Evolutionary conservation across 148 eudicot species (phyloP).

Genomic region (Hydrangea macrophylla): DNA sequence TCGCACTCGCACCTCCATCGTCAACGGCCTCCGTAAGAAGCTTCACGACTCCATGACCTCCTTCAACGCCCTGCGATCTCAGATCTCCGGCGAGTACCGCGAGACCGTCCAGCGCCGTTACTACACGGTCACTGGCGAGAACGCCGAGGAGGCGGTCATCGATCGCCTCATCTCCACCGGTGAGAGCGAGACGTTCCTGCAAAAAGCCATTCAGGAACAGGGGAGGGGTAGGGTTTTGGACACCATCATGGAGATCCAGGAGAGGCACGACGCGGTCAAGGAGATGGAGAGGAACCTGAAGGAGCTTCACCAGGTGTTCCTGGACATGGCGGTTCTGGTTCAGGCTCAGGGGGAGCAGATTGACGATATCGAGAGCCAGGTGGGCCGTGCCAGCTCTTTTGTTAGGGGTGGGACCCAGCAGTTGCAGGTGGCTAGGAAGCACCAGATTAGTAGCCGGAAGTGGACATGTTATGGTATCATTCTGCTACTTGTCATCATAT

Average conservation of each 20-base stretch:
- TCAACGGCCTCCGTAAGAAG: constrained; percentile 70
- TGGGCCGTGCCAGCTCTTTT: constrained; percentile 36
- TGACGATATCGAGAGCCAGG: constrained; percentile 43
- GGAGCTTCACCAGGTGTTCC: constrained; percentile 48
- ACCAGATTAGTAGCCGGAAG: constrained; percentile 39
- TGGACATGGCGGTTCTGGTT: constrained; percentile 52
- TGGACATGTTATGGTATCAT: constrained; percentile 38
- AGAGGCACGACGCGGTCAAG: constrained; percentile 52
- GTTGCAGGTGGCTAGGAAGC: constrained; percentile 34
- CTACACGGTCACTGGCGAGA: constrained; percentile 86
- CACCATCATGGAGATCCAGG: constrained; percentile 51
- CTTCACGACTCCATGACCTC: constrained; percentile 66
- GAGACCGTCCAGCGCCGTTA: constrained; percentile 83
- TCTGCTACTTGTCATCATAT: constrained; percentile 28
- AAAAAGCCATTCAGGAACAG: constrained; percentile 84
- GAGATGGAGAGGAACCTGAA: constrained; percentile 45
- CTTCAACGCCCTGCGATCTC: constrained; percentile 54
- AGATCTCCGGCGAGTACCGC: constrained; percentile 56
- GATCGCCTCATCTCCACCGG: constrained; percentile 75
- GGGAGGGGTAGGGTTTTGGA: constrained; percentile 59
- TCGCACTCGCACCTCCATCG: constrained; percentile 69
- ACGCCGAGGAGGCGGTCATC: constrained; percentile 57
- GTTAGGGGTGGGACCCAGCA: constrained; percentile 30
- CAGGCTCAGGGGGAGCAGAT: constrained; percentile 43
- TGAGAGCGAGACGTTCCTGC: constrained; percentile 77